These are phyloP conservation scores for Polysphondylium violaceum DNA, from an alignment of 78 protist genomes.

Conservation along the genomic window DNA sequence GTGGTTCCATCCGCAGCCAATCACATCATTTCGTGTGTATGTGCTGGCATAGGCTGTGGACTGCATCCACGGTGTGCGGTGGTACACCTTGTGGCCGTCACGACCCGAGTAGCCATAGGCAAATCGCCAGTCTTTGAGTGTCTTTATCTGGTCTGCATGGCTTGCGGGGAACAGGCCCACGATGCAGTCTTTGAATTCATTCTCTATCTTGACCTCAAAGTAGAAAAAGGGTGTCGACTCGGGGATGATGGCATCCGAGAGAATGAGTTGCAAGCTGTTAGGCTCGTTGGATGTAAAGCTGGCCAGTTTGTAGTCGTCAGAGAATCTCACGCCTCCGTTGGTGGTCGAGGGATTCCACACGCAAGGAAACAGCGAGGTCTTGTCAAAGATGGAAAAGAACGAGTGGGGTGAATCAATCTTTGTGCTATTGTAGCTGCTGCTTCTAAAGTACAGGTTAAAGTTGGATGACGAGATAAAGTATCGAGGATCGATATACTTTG, in stretches of 20 bases:
- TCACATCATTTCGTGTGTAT: conserved; percentile 62
- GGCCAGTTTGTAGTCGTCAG: conserved; percentile 43
- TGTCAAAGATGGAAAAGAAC: conserved; percentile 65
- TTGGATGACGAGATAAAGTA: conserved; percentile 46
- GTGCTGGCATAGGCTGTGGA: conserved; percentile 22
- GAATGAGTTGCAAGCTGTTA: neutral
- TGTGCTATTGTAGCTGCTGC: conserved; percentile 14
- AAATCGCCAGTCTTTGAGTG: conserved; percentile 49
- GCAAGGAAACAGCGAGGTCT: conserved; percentile 42
- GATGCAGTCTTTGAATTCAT: conserved; percentile 4
- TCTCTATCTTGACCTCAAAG: conserved; percentile 80
- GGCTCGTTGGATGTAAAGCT: conserved; percentile 25
- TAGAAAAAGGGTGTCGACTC: conserved; percentile 68
- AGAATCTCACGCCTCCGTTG: neutral
- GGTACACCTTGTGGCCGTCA: conserved; percentile 59
- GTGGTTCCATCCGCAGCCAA: conserved; percentile 81
- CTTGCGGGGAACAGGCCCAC: conserved; percentile 38
- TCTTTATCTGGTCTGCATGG: conserved; percentile 7
- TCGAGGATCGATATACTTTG: conserved; percentile 66
- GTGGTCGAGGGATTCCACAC: conserved; percentile 34
- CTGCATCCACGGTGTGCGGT: neutral
- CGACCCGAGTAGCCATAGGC: conserved; percentile 44
- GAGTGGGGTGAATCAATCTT: conserved; percentile 77
- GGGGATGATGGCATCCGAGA: conserved; percentile 54
- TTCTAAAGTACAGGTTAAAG: conserved; percentile 55